Evolutionary conservation across 2,329 filamentous ascomycete genomes (phyloP).

Genomic region (Aspergillus ibericus): DNA sequence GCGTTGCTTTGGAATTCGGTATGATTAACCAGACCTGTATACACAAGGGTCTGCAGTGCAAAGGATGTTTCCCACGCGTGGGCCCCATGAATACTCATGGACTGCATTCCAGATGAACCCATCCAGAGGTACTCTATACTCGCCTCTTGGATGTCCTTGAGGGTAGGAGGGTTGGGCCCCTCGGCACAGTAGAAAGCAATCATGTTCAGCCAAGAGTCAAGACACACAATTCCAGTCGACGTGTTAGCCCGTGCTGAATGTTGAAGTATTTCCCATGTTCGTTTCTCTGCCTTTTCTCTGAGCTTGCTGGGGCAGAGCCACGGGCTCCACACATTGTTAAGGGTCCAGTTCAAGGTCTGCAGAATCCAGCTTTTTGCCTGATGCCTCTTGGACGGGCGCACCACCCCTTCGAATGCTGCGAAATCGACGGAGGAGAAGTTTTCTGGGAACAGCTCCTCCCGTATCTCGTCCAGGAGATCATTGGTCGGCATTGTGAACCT

Average conservation of each 20-base stretch:
- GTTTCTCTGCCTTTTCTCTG: not conserved
- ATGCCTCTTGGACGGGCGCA: not conserved
- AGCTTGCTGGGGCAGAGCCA: not conserved
- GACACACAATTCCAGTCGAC: not conserved
- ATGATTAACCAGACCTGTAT: not conserved
- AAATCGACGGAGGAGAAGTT: constrained; percentile 2
- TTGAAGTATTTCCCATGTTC: constrained; percentile 1
- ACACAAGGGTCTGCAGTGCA: constrained; percentile 1
- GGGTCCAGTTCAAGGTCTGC: not conserved
- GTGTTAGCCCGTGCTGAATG: not conserved
- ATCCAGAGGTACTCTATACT: constrained; percentile 9
- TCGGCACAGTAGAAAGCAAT: constrained; percentile 5
- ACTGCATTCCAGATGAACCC: constrained; percentile 2
- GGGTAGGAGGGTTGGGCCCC: not conserved
- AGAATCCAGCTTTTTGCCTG: not conserved
- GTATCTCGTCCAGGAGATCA: not conserved
- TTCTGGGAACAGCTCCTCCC: constrained; percentile 5
- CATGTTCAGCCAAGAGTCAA: constrained; percentile 6
- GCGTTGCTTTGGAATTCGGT: not conserved
- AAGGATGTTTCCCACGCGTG: constrained; percentile 13
- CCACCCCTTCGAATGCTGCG: not conserved
- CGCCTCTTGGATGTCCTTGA: constrained; percentile 3
- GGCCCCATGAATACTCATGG: constrained; percentile 7
- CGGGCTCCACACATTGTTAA: not conserved
- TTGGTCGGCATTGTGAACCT: constrained; percentile 4